Evolutionary conservation across 371 early-diverging fungal genomes (phyloP), one percentile per base, ranked within the genome.

Genomic region (Lichtheimia ornata): DNA sequence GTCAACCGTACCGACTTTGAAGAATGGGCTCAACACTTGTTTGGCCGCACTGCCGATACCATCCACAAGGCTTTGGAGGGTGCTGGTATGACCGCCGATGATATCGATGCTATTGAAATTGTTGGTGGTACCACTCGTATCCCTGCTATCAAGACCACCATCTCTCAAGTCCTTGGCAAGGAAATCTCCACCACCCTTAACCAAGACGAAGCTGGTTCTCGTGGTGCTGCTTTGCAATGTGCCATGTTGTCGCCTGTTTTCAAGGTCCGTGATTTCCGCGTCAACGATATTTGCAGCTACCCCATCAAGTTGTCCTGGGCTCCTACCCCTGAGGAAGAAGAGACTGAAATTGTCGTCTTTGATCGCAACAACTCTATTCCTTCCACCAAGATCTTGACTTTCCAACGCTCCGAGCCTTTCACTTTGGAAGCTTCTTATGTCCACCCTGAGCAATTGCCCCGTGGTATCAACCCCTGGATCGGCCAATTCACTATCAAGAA

Each of bases 201-300:
- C 88, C 94, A 94, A 77, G 98, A 98, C 70, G 98, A 98, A 79
- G 97, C 97, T 47, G 87, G 94, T 65, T 91, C 97, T 43, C 92
- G 96, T 74, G 98, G 98, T 71, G 94, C 95, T 66, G 97, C 97
- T 49, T 86, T 97, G 52, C 94, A 94, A 83, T 97, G 97, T 81
- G 98, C 98, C 71, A 95, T 97, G 79, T 78, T 95, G 60, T 95
- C 95, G 40, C 98, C 98, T n/a, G 92, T 93, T 56, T 96, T 98
- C 91, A 93, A 93, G 79, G 97, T 97, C 66, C 94, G 97, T 65
- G 97, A 97, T 58, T 97, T 97, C 78, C 72, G 88, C 40, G 88
- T 97, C 66, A 86, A 92, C 68, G 98, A 98, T 80, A 84, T 93
- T 72, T 90, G 88, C 71, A 77, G 77, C 61, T 77, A 81, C 53